These are phyloP conservation scores for Cyclotella choctawhatcheeana DNA, from an alignment of 108 stramenopile genomes.

Conservation along the genomic window DNA sequence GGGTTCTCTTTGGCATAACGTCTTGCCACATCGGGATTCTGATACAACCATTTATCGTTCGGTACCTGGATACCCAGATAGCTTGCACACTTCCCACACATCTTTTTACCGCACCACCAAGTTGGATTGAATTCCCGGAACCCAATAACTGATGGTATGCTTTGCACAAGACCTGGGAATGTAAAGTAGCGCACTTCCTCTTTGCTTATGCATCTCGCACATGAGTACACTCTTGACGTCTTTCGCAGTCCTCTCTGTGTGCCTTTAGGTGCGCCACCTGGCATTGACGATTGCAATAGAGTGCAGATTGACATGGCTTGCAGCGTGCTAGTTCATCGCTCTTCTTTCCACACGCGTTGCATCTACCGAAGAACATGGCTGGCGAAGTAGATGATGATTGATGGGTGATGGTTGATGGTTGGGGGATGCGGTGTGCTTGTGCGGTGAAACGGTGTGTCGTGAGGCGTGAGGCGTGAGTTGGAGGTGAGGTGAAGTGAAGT, in stretches of 20 bases:
- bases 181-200: not conserved
- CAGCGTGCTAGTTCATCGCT: not conserved
- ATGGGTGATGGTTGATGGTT: not conserved
- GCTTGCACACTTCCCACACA: constrained; percentile 4
- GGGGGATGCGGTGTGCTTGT: not conserved
- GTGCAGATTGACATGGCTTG: constrained; percentile 1
- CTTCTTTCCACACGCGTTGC: constrained; percentile 9
- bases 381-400: too few relatives aligned
- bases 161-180: not conserved
- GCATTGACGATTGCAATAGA: constrained; percentile 7
- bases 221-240: constrained; percentile 4
- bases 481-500: not conserved
- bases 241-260: not conserved
- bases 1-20: constrained; percentile 6
- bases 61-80: not conserved
- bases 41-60: constrained; percentile 2
- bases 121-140: too few relatives aligned
- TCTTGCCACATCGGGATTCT: constrained; percentile 4
- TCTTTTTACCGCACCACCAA: not conserved
- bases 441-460: not conserved
- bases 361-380: constrained; percentile 1
- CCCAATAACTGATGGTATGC: too few relatives aligned
- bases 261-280: not conserved
- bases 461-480: too few relatives aligned
- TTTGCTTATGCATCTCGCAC: constrained; percentile 7